A percentile compares a stretch with the other conserved stretches of the same genome.
Conservation (phyloP, 345 rosid genomes). For the Syzygium aqueum region DNA sequence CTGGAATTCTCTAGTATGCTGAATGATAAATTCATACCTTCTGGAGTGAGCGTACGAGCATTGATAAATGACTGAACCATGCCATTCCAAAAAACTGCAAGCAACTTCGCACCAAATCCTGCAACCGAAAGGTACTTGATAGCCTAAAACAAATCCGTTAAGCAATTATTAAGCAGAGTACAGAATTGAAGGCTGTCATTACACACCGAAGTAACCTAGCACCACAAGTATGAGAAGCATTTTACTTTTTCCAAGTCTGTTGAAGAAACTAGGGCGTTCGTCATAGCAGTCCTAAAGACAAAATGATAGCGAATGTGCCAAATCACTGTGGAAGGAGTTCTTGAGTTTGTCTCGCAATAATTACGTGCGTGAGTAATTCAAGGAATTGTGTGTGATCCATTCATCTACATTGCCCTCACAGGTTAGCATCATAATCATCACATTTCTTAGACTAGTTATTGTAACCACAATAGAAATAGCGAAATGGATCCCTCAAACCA, state of each 20-base stretch:
- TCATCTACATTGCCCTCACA: background rate
- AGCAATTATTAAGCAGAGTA: slow-evolving; percentile 8
- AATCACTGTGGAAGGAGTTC: background rate
- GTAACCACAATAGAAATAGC: background rate
- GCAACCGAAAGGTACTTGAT: slow-evolving; percentile 95
- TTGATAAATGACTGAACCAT: slow-evolving; percentile 91
- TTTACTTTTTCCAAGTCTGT: background rate
- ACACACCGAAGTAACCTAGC: background rate
- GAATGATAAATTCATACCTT: slow-evolving; percentile 27
- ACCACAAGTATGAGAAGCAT: background rate
- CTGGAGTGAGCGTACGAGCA: slow-evolving; percentile 73
- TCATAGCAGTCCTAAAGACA: background rate
- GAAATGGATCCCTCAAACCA: background rate
- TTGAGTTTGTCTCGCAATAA: background rate
- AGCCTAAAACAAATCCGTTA: slow-evolving; percentile 36
- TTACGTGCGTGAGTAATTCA: background rate
- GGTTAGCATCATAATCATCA: background rate
- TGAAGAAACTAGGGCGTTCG: background rate
- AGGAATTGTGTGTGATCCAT: background rate
- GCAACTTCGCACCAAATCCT: slow-evolving; percentile 96
- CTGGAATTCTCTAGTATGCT: background rate
- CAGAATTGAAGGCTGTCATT: background rate
- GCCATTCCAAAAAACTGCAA: slow-evolving; percentile 86
- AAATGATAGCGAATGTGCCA: background rate
- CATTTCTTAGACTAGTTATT: background rate